Evolutionary conservation across 2,329 filamentous ascomycete genomes (phyloP), one percentile per base, ranked within the genome.

Genomic region (Fusarium humuli): DNA sequence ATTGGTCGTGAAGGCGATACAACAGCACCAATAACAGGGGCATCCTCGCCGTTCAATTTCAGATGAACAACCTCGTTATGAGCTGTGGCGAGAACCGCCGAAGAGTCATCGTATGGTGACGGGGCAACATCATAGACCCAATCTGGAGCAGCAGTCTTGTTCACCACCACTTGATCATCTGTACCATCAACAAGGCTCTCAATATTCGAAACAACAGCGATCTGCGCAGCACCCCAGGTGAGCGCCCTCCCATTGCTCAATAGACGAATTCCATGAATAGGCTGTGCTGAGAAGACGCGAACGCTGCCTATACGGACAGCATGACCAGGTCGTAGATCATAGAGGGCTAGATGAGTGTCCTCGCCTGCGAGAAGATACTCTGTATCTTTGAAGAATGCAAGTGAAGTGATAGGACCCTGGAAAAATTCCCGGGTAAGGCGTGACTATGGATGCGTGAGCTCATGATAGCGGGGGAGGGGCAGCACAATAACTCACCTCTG

Each of bases 41-140:
- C 68, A 22, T 75, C 73, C 9, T 75, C 61, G 27, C 76, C 62
- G n/a, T 80, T 72, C 8, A 78, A 65, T 12, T 69, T 73, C 22
- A 92, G 78, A 30, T 84, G 83, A 9, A 93, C 79, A 7, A 97
- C 83, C 52, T 93, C 91, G 83, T 98, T 98, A 79, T 98, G 94
- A 2, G 95, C 94, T 3, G 94, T 97, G 18, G 97, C 84, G 13
- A 96, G 79, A 18, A 89, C 88, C 18, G 87, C 89, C 13, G 80
- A 77, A 29, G 76, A 75, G 3, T 73, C 64, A 29, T 80, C 75
- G 44, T 78, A 76, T 7, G 87, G 83, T 49, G 86, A 87, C 59
- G 90, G 79, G 34, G 83, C 81, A 37, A 86, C 90, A 77, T 93
- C 88, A 72, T 95, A 87, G 68, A 97, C 89, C 93, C 94, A 96